Evolutionary conservation across 177 flowering plant genomes (phyloP).

Genomic region (Vitis hybrid): DNA sequence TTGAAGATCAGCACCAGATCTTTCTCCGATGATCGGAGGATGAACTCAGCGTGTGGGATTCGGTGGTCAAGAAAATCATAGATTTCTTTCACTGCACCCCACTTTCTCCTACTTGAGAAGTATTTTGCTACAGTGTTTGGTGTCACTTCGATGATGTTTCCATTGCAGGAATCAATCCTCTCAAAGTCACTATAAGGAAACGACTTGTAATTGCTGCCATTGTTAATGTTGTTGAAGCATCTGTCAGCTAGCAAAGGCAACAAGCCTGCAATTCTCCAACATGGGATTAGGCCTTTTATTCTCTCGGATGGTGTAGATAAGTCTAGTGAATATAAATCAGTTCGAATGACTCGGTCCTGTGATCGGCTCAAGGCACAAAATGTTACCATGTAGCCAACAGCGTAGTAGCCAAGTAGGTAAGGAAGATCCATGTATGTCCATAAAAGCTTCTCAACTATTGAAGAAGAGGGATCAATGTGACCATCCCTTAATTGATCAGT

Average conservation of each 20-base stretch:
- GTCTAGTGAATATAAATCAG: slow-evolving; percentile 60
- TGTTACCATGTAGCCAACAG: slow-evolving; percentile 54
- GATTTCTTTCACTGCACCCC: slow-evolving; percentile 56
- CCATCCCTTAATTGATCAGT: slow-evolving; percentile 52
- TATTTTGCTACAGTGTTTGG: slow-evolving; percentile 41
- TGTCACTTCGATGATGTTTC: slow-evolving; percentile 47
- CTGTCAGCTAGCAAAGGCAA: slow-evolving; percentile 51
- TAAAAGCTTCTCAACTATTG: slow-evolving; percentile 48
- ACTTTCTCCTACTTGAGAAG: slow-evolving; percentile 47
- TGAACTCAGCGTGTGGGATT: slow-evolving; percentile 59
- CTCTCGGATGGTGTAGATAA: slow-evolving; percentile 52
- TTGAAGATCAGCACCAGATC: slow-evolving; percentile 49
- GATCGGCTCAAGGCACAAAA: slow-evolving; percentile 64
- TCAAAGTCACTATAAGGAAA: slow-evolving; percentile 56
- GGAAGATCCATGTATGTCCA: slow-evolving; percentile 69
- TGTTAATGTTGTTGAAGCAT: slow-evolving; percentile 26
- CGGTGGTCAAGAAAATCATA: slow-evolving; percentile 57
- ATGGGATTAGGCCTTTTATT: slow-evolving; percentile 58
- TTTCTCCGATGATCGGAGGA: slow-evolving; percentile 31
- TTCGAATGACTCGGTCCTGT: slow-evolving; percentile 46
- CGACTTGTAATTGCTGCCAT: slow-evolving; percentile 1
- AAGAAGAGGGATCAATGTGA: slow-evolving; percentile 42
- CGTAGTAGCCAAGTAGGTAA: slow-evolving; percentile 64
- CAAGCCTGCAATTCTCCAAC: slow-evolving; percentile 60
- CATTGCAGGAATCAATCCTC: slow-evolving; percentile 42